Conservation (phyloP, 331 rosid species). For the Pyracantha coccinea region DNA sequence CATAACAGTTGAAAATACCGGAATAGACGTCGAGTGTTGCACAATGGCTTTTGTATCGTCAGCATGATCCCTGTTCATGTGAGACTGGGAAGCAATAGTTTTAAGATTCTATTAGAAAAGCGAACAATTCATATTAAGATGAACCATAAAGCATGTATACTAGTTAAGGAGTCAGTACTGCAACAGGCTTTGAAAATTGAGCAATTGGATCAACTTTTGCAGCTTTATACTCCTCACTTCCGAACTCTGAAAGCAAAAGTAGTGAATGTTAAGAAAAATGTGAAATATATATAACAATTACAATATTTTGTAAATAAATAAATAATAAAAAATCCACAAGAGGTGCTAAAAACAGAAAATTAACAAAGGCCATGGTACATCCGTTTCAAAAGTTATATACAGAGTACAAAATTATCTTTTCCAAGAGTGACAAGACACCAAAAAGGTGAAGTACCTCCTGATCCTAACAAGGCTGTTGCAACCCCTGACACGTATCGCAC, state of each 20-base stretch:
- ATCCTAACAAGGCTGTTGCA: constrained; percentile 86
- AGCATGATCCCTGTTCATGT: constrained; percentile 93
- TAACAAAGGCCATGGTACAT: not conserved
- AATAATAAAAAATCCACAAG: not conserved
- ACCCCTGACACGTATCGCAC: constrained; percentile 81
- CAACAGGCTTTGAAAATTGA: constrained; percentile 92
- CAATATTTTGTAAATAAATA: not conserved
- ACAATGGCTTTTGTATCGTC: constrained; percentile 90
- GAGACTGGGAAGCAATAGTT: constrained; percentile 56
- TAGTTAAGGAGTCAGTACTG: constrained; percentile 39
- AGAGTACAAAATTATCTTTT: too few relatives aligned
- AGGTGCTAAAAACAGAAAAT: constrained; percentile 6
- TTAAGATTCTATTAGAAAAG: constrained; percentile 11
- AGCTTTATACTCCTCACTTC: constrained; percentile 58
- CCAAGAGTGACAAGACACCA: too few relatives aligned
- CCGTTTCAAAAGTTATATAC: too few relatives aligned
- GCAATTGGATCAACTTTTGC: constrained; percentile 84
- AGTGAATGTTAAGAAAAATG: not conserved
- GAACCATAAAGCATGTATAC: constrained; percentile 13
- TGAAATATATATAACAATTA: not conserved
- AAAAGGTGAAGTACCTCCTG: constrained; percentile 59
- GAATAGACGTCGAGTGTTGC: constrained; percentile 80
- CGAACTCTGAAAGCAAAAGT: constrained; percentile 47
- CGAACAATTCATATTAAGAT: not conserved
- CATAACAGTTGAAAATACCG: constrained; percentile 31